These are phyloP conservation scores for Lizonia empirigonia DNA, from an alignment of 2,329 filamentous ascomycete species.

Conservation along the genomic window DNA sequence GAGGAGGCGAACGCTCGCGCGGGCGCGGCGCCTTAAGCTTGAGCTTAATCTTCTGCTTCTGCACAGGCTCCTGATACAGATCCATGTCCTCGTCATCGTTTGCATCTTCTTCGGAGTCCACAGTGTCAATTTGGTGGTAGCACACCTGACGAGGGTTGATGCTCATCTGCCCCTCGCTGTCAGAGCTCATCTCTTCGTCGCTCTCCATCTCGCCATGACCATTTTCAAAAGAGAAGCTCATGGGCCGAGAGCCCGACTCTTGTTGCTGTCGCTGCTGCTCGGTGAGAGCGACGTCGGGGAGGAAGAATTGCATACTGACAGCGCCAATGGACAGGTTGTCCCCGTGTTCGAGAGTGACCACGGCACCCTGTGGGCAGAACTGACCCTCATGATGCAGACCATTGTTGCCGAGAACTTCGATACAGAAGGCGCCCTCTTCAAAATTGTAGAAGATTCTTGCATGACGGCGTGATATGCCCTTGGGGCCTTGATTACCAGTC, in stretches of 20 bases:
- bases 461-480: slow-evolving; percentile 75
- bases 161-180: slow-evolving; percentile 39
- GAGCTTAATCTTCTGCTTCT: slow-evolving; percentile 38
- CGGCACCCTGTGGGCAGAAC: slow-evolving; percentile 26
- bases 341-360: slow-evolving; percentile 63
- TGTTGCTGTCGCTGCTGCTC: slow-evolving; percentile 59
- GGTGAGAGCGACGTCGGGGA: slow-evolving; percentile 59
- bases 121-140: slow-evolving; percentile 34
- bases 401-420: slow-evolving; percentile 67
- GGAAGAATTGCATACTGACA: slow-evolving; percentile 69
- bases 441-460: slow-evolving; percentile 74
- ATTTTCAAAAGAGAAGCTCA: slow-evolving; percentile 76
- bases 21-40: slow-evolving; percentile 35
- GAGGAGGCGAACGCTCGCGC: slow-evolving; percentile 10
- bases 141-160: slow-evolving; percentile 44
- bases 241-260: slow-evolving; percentile 60
- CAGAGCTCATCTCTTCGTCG: slow-evolving; percentile 50
- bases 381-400: slow-evolving; percentile 60
- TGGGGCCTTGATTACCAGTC: slow-evolving; percentile 65
- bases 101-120: slow-evolving; percentile 34
- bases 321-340: slow-evolving; percentile 74
- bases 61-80: slow-evolving; percentile 48
- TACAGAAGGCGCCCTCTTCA: slow-evolving; percentile 67
- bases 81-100: slow-evolving; percentile 45
- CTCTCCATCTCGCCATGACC: slow-evolving; percentile 62